These are phyloP conservation scores for Hippophae gyantsensis DNA, from an alignment of 306 rosid species.

Conservation along the genomic window DNA sequence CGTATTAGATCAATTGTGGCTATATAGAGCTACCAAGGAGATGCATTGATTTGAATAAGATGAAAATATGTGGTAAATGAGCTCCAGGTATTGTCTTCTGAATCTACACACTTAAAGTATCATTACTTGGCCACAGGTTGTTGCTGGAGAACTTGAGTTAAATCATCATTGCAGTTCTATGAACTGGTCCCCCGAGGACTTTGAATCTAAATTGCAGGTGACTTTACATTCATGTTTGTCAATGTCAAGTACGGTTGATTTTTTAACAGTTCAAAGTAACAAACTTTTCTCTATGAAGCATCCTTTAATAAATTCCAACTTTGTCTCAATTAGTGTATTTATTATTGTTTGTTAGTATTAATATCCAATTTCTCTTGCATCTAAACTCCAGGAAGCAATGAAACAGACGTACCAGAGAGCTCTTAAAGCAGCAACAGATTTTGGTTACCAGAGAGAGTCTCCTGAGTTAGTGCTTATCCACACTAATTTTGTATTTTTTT, in stretches of 20 bases:
- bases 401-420: constrained; percentile 90
- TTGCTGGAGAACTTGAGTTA: constrained; percentile 92
- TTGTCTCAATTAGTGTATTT: too few species aligned
- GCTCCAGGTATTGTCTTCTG: not conserved
- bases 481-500: not conserved
- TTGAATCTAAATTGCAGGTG: constrained; percentile 90
- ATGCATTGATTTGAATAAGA: too few species aligned
- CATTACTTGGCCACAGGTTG: constrained; percentile 49
- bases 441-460: constrained; percentile 80
- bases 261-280: too few species aligned
- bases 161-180: constrained; percentile 77
- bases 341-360: too few species aligned
- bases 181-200: constrained; percentile 93
- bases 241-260: too few species aligned
- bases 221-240: not conserved
- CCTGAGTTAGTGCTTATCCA: constrained; percentile 66
- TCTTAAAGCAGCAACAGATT: constrained; percentile 68
- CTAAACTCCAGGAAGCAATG: constrained; percentile 65
- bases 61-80: too few species aligned
- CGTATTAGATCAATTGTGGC: too few species aligned
- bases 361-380: constrained; percentile 5
- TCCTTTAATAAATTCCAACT: too few species aligned
- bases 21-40: too few species aligned
- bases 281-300: too few species aligned
- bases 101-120: not conserved